Evolutionary conservation across 306 rosid species (phyloP).

Genomic region (Quercus parvula): DNA sequence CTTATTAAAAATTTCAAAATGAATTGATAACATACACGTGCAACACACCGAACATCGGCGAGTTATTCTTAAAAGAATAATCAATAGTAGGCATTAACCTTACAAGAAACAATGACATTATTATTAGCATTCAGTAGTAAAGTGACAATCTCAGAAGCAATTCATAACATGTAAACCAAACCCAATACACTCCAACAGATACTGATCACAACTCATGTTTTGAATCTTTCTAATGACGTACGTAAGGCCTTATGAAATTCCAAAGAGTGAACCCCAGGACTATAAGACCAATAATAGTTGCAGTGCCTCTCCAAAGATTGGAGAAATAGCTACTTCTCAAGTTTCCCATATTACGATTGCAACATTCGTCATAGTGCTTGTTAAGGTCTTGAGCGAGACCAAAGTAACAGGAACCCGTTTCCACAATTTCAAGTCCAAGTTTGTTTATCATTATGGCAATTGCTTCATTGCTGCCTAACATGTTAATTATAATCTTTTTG

Average conservation of each 20-base stretch:
- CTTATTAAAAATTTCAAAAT: too few species aligned
- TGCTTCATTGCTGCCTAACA: slow-evolving; percentile 20
- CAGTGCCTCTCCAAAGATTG: slow-evolving; percentile 31
- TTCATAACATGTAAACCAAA: too few species aligned
- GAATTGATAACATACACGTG: too few species aligned
- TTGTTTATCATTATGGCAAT: slow-evolving; percentile 12
- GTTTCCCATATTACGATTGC: slow-evolving; percentile 14
- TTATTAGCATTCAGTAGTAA: too few species aligned
- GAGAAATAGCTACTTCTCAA: slow-evolving; percentile 25
- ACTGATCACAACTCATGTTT: too few species aligned
- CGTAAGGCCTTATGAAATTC: background rate
- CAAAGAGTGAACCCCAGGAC: slow-evolving; percentile 9
- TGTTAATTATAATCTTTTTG: slow-evolving; percentile 6
- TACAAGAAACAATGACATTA: too few species aligned
- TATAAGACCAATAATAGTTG: slow-evolving; percentile 22
- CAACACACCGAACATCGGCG: too few species aligned
- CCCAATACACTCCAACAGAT: too few species aligned
- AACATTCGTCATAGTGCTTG: background rate
- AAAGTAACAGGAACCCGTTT: background rate
- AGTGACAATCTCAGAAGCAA: too few species aligned
- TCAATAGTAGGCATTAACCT: too few species aligned
- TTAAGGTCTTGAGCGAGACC: background rate
- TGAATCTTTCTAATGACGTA: background rate
- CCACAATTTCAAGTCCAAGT: slow-evolving; percentile 5
- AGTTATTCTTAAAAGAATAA: too few species aligned